A percentile compares a stretch with the other conserved stretches of the same genome.
Conservation (phyloP, 2,329 filamentous ascomycete species). For the Colletotrichum sp. region DNA sequence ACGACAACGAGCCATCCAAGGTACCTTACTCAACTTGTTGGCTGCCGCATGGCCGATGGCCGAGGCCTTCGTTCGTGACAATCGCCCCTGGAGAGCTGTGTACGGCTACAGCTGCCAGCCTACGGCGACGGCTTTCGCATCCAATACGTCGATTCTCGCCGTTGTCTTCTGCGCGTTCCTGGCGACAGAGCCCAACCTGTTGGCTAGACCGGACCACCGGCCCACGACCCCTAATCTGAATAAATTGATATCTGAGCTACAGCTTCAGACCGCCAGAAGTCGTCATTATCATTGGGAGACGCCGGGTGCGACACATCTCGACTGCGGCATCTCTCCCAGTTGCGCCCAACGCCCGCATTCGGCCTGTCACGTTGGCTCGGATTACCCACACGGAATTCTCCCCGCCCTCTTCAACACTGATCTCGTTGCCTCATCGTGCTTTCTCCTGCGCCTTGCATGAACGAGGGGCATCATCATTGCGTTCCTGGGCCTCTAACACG, state of each 20-base stretch:
- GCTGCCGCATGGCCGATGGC: neutral
- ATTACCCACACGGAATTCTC: slow-evolving; percentile 3
- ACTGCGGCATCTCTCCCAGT: neutral
- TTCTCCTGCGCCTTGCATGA: slow-evolving; percentile 16
- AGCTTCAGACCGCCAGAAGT: slow-evolving; percentile 11
- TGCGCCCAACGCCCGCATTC: slow-evolving; percentile 1
- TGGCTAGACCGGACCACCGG: slow-evolving; percentile 5
- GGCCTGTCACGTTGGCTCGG: neutral
- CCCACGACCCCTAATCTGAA: slow-evolving; percentile 7
- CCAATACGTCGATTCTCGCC: neutral
- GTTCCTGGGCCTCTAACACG: neutral
- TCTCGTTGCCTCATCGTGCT: slow-evolving; percentile 16
- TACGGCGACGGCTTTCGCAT: neutral
- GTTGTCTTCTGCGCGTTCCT: slow-evolving; percentile 13
- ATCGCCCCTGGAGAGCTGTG: neutral
- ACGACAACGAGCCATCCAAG: neutral
- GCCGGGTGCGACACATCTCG: neutral
- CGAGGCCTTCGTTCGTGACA: neutral
- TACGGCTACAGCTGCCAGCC: neutral
- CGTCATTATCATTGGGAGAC: neutral
- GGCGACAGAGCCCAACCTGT: slow-evolving; percentile 8
- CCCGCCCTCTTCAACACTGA: slow-evolving; percentile 5
- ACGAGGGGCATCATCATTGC: slow-evolving; percentile 10
- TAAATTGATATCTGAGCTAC: neutral
- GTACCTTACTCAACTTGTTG: neutral